Evolutionary conservation across 83 land plant genomes (phyloP).

Genomic region (Diphasiastrum complanatum): DNA sequence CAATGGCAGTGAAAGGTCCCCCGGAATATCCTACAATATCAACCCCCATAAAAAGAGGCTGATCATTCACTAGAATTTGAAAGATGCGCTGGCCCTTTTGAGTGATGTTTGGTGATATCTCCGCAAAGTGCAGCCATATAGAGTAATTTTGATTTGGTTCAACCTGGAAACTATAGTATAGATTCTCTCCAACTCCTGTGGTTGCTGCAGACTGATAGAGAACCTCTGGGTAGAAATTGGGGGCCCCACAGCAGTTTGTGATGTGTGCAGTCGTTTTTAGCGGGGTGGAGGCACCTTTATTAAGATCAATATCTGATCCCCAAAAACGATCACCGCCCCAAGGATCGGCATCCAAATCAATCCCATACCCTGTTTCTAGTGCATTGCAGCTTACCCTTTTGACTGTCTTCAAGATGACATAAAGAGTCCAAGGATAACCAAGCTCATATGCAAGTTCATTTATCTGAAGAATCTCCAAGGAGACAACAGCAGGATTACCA

Average conservation of each 20-base stretch:
- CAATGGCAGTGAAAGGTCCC: constrained; percentile 49
- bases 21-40: constrained; percentile 66
- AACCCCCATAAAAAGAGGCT: constrained; percentile 39
- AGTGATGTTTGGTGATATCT: constrained; percentile 51
- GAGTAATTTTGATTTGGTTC: constrained; percentile 83
- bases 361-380: constrained; percentile 42
- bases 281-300: constrained; percentile 23
- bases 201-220: constrained; percentile 71
- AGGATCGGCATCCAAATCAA: constrained; percentile 36
- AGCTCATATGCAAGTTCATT: constrained; percentile 60
- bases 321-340: constrained; percentile 98
- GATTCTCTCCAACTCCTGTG: constrained; percentile 35
- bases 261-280: constrained; percentile 37
- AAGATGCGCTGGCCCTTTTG: constrained; percentile 62
- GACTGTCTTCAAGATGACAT: constrained; percentile 44
- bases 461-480: constrained; percentile 75
- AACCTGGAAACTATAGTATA: constrained; percentile 57
- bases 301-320: constrained; percentile 39
- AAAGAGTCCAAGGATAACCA: constrained; percentile 34
- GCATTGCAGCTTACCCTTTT: constrained; percentile 60
- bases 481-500: constrained; percentile 80
- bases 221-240: constrained; percentile 70
- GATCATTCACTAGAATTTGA: constrained; percentile 62
- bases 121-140: constrained; percentile 93
- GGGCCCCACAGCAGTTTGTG: constrained; percentile 35